A percentile compares a stretch with the other conserved stretches of the same genome.
phyloP scores from a whole-genome alignment of 1,284 basidiomycete species.

The Mycena citricolor region DNA sequence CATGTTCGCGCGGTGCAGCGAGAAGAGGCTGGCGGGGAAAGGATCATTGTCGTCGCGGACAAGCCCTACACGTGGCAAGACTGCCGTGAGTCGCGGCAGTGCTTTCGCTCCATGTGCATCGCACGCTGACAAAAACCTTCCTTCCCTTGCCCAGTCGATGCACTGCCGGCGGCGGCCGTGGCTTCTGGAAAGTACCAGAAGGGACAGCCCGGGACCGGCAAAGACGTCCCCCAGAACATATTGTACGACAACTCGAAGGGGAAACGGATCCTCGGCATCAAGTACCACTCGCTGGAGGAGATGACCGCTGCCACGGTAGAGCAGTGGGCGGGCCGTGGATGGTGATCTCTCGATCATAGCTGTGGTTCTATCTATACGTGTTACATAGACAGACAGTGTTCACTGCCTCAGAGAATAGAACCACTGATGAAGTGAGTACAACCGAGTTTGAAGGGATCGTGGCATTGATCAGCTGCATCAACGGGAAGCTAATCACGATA shows the following conservation, averaged over 20 bases:
- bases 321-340: constrained; percentile 39
- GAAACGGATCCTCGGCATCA: constrained; percentile 43
- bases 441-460: no score
- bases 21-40: constrained; percentile 55
- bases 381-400: no score
- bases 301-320: constrained; percentile 40
- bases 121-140: not conserved
- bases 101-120: no score
- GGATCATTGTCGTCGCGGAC: constrained; percentile 48
- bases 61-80: constrained; percentile 34
- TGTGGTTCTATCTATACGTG: no score
- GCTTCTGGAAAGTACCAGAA: constrained; percentile 5
- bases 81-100: constrained; percentile 23
- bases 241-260: constrained; percentile 39
- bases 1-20: constrained; percentile 55
- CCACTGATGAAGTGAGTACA: no score
- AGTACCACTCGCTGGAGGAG: constrained; percentile 43
- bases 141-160: constrained; percentile 3
- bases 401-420: no score
- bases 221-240: not conserved
- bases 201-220: constrained; percentile 7
- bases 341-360: no score
- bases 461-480: no score
- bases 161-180: no score
- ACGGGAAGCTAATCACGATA: no score